Evolutionary conservation across 352 stramenopile genomes (phyloP).

Genomic region (Globisporangium nodosum): DNA sequence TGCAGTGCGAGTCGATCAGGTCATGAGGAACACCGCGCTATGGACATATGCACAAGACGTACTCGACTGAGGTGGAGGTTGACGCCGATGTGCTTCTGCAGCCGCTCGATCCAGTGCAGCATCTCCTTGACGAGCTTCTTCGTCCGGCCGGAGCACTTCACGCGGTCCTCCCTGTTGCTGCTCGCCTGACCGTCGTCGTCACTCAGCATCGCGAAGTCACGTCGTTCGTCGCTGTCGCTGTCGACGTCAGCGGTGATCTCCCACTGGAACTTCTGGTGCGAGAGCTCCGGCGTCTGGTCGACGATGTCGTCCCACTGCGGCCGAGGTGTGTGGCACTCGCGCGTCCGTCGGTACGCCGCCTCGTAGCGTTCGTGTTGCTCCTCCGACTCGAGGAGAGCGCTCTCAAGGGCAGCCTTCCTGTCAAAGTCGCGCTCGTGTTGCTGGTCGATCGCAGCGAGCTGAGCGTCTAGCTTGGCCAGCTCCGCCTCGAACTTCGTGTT

Average conservation of each 20-base stretch:
- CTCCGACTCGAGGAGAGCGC: slow-evolving; percentile 17
- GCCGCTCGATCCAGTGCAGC: slow-evolving; percentile 69
- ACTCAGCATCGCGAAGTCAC: background rate
- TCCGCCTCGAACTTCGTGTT: slow-evolving; percentile 40
- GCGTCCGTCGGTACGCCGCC: slow-evolving; percentile 20
- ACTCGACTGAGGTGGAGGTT: slow-evolving; percentile 75
- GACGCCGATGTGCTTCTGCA: slow-evolving; percentile 75
- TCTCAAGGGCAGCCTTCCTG: slow-evolving; percentile 13
- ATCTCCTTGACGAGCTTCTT: slow-evolving; percentile 65
- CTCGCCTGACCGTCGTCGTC: background rate
- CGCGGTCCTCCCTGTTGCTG: background rate
- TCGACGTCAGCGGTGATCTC: slow-evolving; percentile 24
- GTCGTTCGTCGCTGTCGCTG: background rate
- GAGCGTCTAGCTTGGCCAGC: slow-evolving; percentile 26
- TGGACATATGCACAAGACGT: slow-evolving; percentile 1
- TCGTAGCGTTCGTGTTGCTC: slow-evolving; percentile 23
- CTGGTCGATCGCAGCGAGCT: slow-evolving; percentile 26
- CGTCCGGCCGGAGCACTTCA: slow-evolving; percentile 14
- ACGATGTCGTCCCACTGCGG: slow-evolving; percentile 62
- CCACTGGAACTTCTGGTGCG: slow-evolving; percentile 50
- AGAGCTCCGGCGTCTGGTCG: slow-evolving; percentile 52
- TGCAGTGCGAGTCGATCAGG: background rate
- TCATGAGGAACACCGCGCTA: background rate
- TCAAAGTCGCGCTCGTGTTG: slow-evolving; percentile 35
- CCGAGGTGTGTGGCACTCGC: slow-evolving; percentile 60